Base-by-base conservation (phyloP, 192 early-diverging fungal species). In the Funneliformis mosseae region DNA sequence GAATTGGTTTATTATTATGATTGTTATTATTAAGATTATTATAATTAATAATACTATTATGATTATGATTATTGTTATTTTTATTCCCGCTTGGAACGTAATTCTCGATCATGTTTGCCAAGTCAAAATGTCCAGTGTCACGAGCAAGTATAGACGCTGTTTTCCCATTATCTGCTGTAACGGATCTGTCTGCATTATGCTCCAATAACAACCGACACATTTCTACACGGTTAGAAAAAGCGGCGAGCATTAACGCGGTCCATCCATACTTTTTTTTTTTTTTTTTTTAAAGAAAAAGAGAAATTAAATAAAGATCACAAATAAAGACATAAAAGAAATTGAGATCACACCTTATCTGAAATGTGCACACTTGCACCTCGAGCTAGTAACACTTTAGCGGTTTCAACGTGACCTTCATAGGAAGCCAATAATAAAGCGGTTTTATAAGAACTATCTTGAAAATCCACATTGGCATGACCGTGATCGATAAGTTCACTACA, bases 161-260 rank as follows among this genome's bases (percentile, higher is more conserved):
- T 64, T 87, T 87, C 4, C 83, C 83, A 63, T 87, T 84, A 7
- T 64, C 78, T 4, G 83, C 82, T 42, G 48, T 81, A 72, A 83
- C 81, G 50, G 80, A 62, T 28, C 77, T 82, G 25, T 87, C 82
- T 18, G 85, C 83, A 3, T 81, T 80, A 21, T 84, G 80, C 5
- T 81, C 70, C 2, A 87, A 77, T 11, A 87, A 66, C 43, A 83
- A 39, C 38, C 80, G 81, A 43, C 85, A 87, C 5, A 82, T 79
- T 6, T 84, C 80, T 8, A 55, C 25, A n/a, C 72, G 79, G 68
- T 81, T 81, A 27, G 82, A 74, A 63, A 83, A 87, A 59, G 85
- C 83, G 3, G 85, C 85, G 5, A 87, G 80, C 85, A 87, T 87
- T 18, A 87, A 71, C 3, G 83, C 71, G 1, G 85, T 82, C 85